Evolutionary conservation across 1,139 yeast genomes (phyloP).

Genomic region (Yamadazyma jaroonii): DNA sequence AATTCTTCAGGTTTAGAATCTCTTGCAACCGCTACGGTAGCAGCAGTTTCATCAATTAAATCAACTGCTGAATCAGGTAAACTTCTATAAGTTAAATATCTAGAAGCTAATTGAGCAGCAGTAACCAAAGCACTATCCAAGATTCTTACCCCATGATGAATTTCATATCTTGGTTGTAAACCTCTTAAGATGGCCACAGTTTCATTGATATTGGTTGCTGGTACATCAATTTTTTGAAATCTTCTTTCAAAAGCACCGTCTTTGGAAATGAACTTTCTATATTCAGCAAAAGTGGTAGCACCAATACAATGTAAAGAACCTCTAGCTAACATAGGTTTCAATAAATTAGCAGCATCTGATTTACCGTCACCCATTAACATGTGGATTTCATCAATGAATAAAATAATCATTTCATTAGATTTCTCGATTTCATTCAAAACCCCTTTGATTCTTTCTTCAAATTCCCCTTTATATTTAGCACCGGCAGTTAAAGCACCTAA

Average conservation of each 20-base stretch:
- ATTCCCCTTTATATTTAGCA: conserved; percentile 97
- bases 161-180: conserved; percentile 91
- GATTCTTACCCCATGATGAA: conserved; percentile 97
- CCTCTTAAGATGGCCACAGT: conserved; percentile 97
- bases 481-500: conserved; percentile 97
- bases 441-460: conserved; percentile 96
- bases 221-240: conserved; percentile 94
- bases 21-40: conserved; percentile 96
- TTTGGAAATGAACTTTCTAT: conserved; percentile 86
- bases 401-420: conserved; percentile 77
- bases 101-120: conserved; percentile 92
- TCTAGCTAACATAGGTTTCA: conserved; percentile 96
- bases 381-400: conserved; percentile 95
- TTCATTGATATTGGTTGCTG: conserved; percentile 89
- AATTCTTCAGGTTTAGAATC: conserved; percentile 97
- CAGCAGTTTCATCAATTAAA: conserved; percentile 94
- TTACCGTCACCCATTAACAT: conserved; percentile 99
- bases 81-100: conserved; percentile 92
- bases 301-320: conserved; percentile 97
- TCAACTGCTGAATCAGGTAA: conserved; percentile 98
- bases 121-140: conserved; percentile 92
- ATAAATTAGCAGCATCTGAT: conserved; percentile 90
- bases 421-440: conserved; percentile 91
- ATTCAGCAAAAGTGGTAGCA: conserved; percentile 94
- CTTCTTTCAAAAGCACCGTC: conserved; percentile 99